Evolutionary conservation across 441 rosid genomes (phyloP), one percentile per base, ranked within the genome.

Genomic region (Pelargonium hybrid): DNA sequence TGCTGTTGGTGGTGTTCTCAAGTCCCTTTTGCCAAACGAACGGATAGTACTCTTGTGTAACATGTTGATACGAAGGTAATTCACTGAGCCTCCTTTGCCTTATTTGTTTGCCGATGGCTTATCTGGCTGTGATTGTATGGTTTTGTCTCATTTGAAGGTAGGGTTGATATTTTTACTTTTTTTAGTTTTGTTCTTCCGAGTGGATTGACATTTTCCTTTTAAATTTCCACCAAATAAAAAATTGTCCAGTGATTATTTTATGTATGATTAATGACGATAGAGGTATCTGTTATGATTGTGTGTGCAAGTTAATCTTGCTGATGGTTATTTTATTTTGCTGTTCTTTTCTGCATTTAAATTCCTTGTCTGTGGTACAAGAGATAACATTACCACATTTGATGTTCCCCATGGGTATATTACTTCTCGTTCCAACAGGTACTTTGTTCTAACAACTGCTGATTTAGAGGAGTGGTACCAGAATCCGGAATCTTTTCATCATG

Each of bases 401-500:
- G 43, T 65, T 63, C 21, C 47, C 67, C 23, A 29, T 29, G 43
- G 15, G 17, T 65, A 65, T 31, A 63, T 34, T 34, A 17, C 31
- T 56, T 20, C 7, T 25, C 26, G 23, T 78, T 76, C 79, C 76
- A 67, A 71, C 88, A 92, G 99, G 95, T 95, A 92, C 82, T 90
- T 95, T 85, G 93, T 95, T 82, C 91, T 95, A 68, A 84, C 89
- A 57, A 78, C 90, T 50, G 82, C 79, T 81, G 96, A 95, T 88
- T 81, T 95, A 83, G 98, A 89, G 81, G 97, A 88, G 74, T 90
- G 89, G 96, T 88, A 88, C 83, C 93, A 85, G 74, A 89, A 86
- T 78, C 91, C 99, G 14, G 98, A 95, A 87, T 85, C 93, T 66
- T 95, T 95, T 82, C 98, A 92, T 82, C 99, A 94, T 80, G 96